phyloP scores from a whole-genome alignment of 2,329 filamentous ascomycete genomes.

The Rhexocercosporidium sp. region DNA sequence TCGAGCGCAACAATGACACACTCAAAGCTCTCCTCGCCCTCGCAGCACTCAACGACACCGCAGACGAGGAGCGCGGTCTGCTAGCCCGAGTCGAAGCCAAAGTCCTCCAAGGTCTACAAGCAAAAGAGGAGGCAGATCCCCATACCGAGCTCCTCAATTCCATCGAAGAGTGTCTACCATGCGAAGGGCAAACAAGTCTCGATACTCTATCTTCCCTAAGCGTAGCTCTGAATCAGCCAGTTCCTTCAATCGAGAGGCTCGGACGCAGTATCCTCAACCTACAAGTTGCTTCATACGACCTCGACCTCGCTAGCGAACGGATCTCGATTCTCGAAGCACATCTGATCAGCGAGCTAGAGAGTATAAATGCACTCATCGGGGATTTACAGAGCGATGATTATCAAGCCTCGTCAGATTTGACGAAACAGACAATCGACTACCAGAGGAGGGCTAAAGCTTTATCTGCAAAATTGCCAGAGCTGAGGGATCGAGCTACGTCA shows the following conservation, averaged over 20 bases:
- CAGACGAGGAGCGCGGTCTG: slow-evolving; percentile 70
- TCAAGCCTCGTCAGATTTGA: slow-evolving; percentile 61
- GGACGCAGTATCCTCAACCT: slow-evolving; percentile 60
- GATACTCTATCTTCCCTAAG: slow-evolving; percentile 62
- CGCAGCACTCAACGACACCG: slow-evolving; percentile 76
- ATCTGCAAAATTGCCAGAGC: slow-evolving; percentile 69
- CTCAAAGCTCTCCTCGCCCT: slow-evolving; percentile 76
- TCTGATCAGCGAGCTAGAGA: slow-evolving; percentile 56
- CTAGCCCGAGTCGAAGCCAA: slow-evolving; percentile 63
- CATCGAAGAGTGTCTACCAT: slow-evolving; percentile 59
- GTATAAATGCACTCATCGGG: slow-evolving; percentile 47
- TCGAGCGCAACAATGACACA: slow-evolving; percentile 88
- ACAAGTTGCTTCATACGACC: slow-evolving; percentile 56
- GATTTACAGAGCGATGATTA: slow-evolving; percentile 54
- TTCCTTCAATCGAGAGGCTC: slow-evolving; percentile 52
- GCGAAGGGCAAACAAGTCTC: slow-evolving; percentile 60
- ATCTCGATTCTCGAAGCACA: slow-evolving; percentile 61
- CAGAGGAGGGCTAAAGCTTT: slow-evolving; percentile 73
- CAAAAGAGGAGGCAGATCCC: slow-evolving; percentile 43
- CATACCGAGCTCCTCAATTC: slow-evolving; percentile 54
- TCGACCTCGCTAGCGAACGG: slow-evolving; percentile 61
- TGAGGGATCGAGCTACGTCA: slow-evolving; percentile 58
- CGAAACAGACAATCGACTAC: slow-evolving; percentile 75
- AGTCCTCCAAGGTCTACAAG: slow-evolving; percentile 60
- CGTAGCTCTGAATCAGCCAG: slow-evolving; percentile 49